phyloP scores from a whole-genome alignment of 2,329 filamentous ascomycete species.

The Cercospora sp. region DNA sequence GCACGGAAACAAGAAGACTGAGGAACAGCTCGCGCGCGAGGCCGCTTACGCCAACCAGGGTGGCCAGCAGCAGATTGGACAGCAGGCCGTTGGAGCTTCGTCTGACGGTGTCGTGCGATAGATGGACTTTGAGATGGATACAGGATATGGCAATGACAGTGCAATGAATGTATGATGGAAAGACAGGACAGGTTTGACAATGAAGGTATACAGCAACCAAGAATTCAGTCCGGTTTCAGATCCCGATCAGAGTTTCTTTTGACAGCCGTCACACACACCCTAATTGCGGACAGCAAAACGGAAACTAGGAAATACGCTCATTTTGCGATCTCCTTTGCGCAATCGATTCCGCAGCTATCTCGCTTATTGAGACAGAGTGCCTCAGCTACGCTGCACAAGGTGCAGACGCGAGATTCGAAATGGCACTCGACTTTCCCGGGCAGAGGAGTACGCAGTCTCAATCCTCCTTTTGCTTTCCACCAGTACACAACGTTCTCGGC shows the following conservation, averaged over 20 bases:
- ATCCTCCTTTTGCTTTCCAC: neutral
- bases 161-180: constrained; percentile 5
- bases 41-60: constrained; percentile 15
- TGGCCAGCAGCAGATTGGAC: constrained; percentile 11
- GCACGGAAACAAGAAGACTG: constrained; percentile 45
- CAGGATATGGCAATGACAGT: neutral
- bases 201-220: constrained; percentile 3
- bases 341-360: neutral
- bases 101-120: constrained; percentile 10
- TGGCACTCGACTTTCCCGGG: neutral
- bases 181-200: neutral
- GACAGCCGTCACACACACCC: neutral
- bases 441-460: neutral
- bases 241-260: constrained; percentile 1
- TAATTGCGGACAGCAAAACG: neutral
- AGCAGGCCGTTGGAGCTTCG: constrained; percentile 5
- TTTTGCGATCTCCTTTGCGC: neutral
- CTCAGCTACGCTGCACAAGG: neutral
- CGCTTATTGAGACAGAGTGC: neutral
- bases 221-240: constrained; percentile 6
- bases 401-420: neutral
- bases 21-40: constrained; percentile 38
- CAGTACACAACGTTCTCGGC: neutral
- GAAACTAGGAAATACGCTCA: neutral
- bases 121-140: neutral